These are phyloP conservation scores for Tetrahymena malaccensis DNA, from an alignment of 73 alveolate genomes.

Conservation along the genomic window DNA sequence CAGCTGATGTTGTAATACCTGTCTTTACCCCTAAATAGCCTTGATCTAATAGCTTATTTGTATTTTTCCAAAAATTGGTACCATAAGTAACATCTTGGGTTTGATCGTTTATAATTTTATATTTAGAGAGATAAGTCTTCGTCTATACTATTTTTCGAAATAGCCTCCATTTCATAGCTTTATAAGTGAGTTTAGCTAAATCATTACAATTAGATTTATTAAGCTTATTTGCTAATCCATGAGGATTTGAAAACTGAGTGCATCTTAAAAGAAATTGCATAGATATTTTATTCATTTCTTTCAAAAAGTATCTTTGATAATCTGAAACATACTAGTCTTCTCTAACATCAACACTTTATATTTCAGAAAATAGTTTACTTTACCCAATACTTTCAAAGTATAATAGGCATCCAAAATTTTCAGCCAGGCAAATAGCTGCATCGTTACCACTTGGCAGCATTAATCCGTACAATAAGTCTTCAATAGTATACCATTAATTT, in stretches of 20 bases:
- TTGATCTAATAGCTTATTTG: conserved; percentile 44
- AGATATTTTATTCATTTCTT: conserved; percentile 64
- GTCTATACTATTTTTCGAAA: conserved; percentile 35
- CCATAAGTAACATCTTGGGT: conserved; percentile 28
- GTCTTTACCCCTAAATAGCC: conserved; percentile 63
- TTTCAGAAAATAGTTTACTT: not conserved
- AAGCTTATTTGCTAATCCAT: conserved; percentile 60
- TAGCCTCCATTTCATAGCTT: conserved; percentile 20
- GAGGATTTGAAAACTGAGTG: conserved; percentile 71
- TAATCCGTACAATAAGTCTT: conserved; percentile 60
- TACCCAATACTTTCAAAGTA: conserved; percentile 5
- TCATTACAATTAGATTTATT: conserved; percentile 66
- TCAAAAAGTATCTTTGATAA: conserved; percentile 39
- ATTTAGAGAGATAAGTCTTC: conserved; percentile 16
- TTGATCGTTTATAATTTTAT: conserved; percentile 27
- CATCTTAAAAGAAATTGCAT: conserved; percentile 34
- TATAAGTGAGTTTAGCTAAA: conserved; percentile 44
- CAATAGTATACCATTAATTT: conserved; percentile 38
- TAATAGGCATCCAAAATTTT: conserved; percentile 59
- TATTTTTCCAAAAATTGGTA: conserved; percentile 58
- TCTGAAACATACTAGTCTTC: not conserved
- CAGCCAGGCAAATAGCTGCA: conserved; percentile 67
- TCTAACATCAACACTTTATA: conserved; percentile 1
- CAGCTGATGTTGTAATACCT: conserved; percentile 59
- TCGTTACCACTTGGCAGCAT: conserved; percentile 79